phyloP scores from a whole-genome alignment of 768 basidiomycete genomes.

The Tephrocybe sp. region DNA sequence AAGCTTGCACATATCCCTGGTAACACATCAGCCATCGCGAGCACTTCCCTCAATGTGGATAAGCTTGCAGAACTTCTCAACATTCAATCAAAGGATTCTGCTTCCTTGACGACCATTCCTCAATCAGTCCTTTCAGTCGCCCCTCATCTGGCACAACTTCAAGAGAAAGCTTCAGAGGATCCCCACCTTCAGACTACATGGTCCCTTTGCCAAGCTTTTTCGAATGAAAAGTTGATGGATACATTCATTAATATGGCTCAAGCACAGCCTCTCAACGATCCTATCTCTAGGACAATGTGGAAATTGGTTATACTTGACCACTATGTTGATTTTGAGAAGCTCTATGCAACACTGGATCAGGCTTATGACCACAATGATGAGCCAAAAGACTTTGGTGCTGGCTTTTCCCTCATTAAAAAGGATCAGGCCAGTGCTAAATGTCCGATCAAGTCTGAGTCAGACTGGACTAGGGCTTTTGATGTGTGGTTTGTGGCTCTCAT shows the following conservation, averaged over 20 bases:
- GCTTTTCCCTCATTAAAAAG: slow-evolving; percentile 13
- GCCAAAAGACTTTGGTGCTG: neutral
- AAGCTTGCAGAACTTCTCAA: no score
- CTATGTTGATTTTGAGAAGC: slow-evolving; percentile 6
- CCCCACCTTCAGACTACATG: no score
- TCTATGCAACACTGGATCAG: neutral
- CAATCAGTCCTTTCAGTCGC: no score
- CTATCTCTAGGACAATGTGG: slow-evolving; percentile 4
- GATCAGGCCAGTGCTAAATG: neutral
- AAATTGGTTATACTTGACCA: neutral
- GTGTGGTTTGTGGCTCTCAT: slow-evolving; percentile 11
- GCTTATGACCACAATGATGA: neutral
- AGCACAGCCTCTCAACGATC: neutral
- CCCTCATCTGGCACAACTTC: no score
- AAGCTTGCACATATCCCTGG: no score
- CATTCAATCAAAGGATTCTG: no score
- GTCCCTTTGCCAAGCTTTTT: no score
- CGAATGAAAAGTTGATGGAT: no score
- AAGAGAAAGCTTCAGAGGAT: no score
- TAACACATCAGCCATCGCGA: no score
- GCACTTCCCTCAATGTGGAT: no score
- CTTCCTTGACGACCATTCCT: no score
- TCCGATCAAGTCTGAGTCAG: slow-evolving; percentile 8
- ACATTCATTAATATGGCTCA: neutral
- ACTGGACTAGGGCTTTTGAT: slow-evolving; percentile 16